A percentile compares a stretch with the other conserved stretches of the same genome.
Evolutionary conservation across 2,329 filamentous ascomycete genomes (phyloP).

Genomic region (Aspergillus persii): DNA sequence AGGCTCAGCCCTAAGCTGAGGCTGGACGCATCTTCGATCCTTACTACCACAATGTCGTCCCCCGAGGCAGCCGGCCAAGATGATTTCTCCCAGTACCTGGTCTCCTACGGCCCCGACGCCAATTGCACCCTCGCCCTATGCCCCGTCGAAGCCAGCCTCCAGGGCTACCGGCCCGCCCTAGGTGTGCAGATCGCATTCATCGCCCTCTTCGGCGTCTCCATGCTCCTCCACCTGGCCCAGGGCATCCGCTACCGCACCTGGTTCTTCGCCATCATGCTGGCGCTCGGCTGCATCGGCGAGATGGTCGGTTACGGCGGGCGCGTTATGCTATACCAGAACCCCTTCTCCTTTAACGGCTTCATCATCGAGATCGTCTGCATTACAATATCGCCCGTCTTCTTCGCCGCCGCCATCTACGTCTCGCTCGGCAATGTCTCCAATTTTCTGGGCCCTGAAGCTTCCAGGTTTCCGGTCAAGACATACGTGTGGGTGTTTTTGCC

Average conservation of each 20-base stretch:
- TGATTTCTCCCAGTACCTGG: constrained; percentile 3
- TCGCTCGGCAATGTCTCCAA: constrained; percentile 51
- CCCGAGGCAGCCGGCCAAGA: constrained; percentile 1
- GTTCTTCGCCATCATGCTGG: constrained; percentile 50
- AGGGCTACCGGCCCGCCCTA: constrained; percentile 45
- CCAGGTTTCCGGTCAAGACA: constrained; percentile 36
- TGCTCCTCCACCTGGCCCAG: constrained; percentile 37
- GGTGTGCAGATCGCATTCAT: constrained; percentile 43
- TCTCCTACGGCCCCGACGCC: constrained; percentile 20
- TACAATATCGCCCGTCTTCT: constrained; percentile 17
- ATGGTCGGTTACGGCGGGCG: constrained; percentile 63
- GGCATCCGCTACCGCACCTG: constrained; percentile 38
- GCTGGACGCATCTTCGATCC: constrained; percentile 1
- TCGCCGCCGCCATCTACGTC: constrained; percentile 65
- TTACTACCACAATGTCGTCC: constrained; percentile 4
- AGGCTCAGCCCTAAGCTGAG: constrained; percentile 1
- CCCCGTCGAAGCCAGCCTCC: constrained; percentile 40
- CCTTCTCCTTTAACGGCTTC: constrained; percentile 59
- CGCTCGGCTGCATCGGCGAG: constrained; percentile 57
- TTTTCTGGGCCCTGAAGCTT: constrained; percentile 40
- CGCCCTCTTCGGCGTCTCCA: constrained; percentile 44
- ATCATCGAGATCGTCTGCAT: constrained; percentile 56
- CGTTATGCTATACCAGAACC: constrained; percentile 56
- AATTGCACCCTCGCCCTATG: constrained; percentile 40
- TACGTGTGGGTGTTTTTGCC: constrained; percentile 42